phyloP scores from a whole-genome alignment of 2,329 filamentous ascomycete genomes.

The Epichloe glyceriae region DNA sequence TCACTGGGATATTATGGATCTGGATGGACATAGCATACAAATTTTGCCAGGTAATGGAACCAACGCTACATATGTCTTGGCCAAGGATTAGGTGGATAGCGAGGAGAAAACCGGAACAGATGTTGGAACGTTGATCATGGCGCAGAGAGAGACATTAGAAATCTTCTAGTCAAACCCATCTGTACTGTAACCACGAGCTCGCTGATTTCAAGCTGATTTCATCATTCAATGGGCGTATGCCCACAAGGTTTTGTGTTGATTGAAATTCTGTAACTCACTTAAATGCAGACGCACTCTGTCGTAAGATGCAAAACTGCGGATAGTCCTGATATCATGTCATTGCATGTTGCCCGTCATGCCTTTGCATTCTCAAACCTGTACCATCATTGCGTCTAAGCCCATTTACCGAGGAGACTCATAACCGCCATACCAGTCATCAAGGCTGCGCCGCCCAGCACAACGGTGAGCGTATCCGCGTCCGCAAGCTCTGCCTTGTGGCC shows the following conservation, averaged over 20 bases:
- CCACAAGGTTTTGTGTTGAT: neutral
- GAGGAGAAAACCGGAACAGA: too few relatives aligned
- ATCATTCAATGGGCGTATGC: neutral
- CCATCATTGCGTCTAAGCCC: slow-evolving; percentile 38
- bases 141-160: neutral
- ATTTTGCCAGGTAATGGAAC: slow-evolving; percentile 19
- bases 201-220: neutral
- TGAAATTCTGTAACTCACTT: neutral
- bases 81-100: neutral
- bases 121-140: neutral
- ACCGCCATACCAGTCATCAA: slow-evolving; percentile 49
- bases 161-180: neutral
- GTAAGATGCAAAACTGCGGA: neutral
- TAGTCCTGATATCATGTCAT: neutral
- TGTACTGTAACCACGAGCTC: neutral
- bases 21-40: slow-evolving; percentile 17
- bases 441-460: slow-evolving; percentile 35
- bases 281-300: neutral
- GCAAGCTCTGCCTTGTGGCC: slow-evolving; percentile 35
- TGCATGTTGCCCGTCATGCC: neutral
- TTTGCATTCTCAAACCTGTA: neutral
- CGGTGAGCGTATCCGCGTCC: slow-evolving; percentile 34
- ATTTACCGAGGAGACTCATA: slow-evolving; percentile 65
- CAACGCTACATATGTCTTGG: slow-evolving; percentile 11
- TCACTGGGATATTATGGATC: slow-evolving; percentile 28